Base-by-base conservation (phyloP, 2,329 filamentous ascomycete genomes). In the Huntiella abstrusa region DNA sequence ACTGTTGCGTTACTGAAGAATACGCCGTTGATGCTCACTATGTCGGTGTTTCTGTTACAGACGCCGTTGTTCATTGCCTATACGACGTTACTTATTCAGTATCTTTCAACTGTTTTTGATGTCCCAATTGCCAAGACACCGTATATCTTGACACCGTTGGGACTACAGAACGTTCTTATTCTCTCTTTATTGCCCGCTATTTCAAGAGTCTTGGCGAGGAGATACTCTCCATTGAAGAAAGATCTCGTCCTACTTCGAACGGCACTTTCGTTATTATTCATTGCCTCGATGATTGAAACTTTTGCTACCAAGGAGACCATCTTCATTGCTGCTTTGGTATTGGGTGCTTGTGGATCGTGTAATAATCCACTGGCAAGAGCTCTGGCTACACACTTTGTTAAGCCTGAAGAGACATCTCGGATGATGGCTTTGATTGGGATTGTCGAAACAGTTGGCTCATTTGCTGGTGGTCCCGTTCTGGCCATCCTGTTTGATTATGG, bases 71-170 rank as follows among this genome's bases (percentile, higher is more conserved):
- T 55, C 44, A 51, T 56, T 0, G 60, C 61, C 4, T 59, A 62
- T 51, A 56, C 58, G 10, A 54, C 53, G 5, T 63, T 58, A 1
- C 53, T 67, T 28, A 55, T 59, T 4, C 64, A 67, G 53, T 64
- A 64, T 36, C 53, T 68, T 46, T 65, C 62, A 58, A 66, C 64
- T 47, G 55, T 65, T 48, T 67, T 66, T 40, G 58, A 58, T 42
- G 67, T 64, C 64, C 59, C 54, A 15, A 57, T 68, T 22, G 63
- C 60, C 13, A 57, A 65, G 46, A 61, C 59, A 0, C 64, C 60
- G 47, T 57, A 65, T 46, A 55, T 67, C 28, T 55, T 66, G 5
- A 64, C 64, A 1, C 61, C 64, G 0, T 49, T 64, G 3, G 63
- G 64, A 15, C 41, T 67, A 3, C 55, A 65, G 28, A 60, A 61